A percentile compares a stretch with the other conserved stretches of the same genome.
These are phyloP conservation scores for Globisporangium acanthophoron DNA, from an alignment of 352 stramenopile genomes.

Conservation along the genomic window DNA sequence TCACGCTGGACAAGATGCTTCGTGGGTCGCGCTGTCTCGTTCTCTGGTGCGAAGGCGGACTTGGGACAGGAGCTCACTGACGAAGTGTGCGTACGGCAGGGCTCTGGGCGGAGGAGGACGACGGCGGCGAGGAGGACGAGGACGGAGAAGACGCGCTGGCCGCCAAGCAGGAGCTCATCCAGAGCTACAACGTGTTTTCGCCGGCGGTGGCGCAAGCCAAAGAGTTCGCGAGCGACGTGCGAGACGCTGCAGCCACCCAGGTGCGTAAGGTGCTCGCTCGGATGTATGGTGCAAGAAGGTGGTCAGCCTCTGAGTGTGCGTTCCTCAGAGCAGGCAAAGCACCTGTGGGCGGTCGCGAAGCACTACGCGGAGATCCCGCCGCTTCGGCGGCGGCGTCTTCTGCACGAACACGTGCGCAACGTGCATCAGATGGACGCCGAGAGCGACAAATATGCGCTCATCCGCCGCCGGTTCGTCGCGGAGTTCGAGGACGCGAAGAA, in stretches of 20 bases:
- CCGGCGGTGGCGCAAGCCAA: constrained; percentile 42
- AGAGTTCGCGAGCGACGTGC: constrained; percentile 30
- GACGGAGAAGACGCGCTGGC: constrained; percentile 30
- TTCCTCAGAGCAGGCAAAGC: constrained; percentile 22
- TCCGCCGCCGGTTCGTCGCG: constrained; percentile 33
- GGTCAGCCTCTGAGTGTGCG: not conserved
- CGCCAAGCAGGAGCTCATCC: constrained; percentile 63
- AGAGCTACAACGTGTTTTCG: constrained; percentile 38
- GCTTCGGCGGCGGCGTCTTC: constrained; percentile 38
- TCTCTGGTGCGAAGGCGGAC: not conserved
- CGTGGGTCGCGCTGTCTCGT: constrained; percentile 22
- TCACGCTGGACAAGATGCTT: constrained; percentile 76
- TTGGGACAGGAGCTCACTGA: not conserved
- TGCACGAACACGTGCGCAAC: constrained; percentile 55
- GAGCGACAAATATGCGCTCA: constrained; percentile 39
- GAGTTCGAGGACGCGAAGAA: constrained; percentile 34
- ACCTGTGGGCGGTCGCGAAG: constrained; percentile 31
- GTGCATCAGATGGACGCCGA: constrained; percentile 62
- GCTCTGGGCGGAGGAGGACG: constrained; percentile 63
- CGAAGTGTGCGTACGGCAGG: constrained; percentile 19
- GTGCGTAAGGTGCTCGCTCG: not conserved
- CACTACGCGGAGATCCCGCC: constrained; percentile 58
- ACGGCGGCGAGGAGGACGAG: constrained; percentile 25
- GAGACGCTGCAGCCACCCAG: constrained; percentile 29
- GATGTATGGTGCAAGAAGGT: too few species aligned